Conservation (phyloP, 2,329 filamentous ascomycete species). For the Hymenoscyphus fructigenus region DNA sequence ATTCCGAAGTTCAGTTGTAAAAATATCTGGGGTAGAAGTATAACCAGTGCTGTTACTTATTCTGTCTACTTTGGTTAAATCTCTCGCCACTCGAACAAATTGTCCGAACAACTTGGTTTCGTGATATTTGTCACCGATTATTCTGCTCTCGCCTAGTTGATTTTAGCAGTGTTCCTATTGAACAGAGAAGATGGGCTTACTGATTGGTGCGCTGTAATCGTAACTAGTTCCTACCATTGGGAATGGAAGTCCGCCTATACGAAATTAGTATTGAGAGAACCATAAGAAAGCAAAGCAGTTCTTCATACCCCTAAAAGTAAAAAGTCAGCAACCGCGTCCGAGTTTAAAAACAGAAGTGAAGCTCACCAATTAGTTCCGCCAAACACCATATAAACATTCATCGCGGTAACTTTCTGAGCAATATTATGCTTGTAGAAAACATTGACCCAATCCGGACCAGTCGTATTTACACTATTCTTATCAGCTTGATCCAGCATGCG, state of each 20-base stretch:
- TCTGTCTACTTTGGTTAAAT: slow-evolving; percentile 55
- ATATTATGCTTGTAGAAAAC: slow-evolving; percentile 64
- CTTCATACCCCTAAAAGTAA: background rate
- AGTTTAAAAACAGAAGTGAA: background rate
- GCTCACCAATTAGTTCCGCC: slow-evolving; percentile 60
- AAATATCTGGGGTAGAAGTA: slow-evolving; percentile 51
- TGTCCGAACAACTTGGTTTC: slow-evolving; percentile 62
- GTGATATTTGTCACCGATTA: slow-evolving; percentile 58
- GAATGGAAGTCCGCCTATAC: slow-evolving; percentile 50
- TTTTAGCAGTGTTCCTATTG: background rate
- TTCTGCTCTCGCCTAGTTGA: slow-evolving; percentile 35
- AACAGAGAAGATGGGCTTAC: slow-evolving; percentile 11
- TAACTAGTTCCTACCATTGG: slow-evolving; percentile 61
- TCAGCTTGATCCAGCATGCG: slow-evolving; percentile 24
- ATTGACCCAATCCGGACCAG: slow-evolving; percentile 59
- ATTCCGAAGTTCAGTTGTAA: slow-evolving; percentile 57
- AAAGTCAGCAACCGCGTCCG: background rate
- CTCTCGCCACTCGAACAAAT: slow-evolving; percentile 57
- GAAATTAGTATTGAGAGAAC: background rate
- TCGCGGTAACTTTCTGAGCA: slow-evolving; percentile 56
- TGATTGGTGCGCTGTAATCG: slow-evolving; percentile 61
- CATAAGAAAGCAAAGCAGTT: background rate
- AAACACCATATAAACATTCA: slow-evolving; percentile 64
- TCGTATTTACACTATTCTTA: slow-evolving; percentile 40
- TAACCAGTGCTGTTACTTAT: slow-evolving; percentile 49